phyloP scores from a whole-genome alignment of 2,329 filamentous ascomycete genomes.

The Coccinonectria pachysandricola region DNA sequence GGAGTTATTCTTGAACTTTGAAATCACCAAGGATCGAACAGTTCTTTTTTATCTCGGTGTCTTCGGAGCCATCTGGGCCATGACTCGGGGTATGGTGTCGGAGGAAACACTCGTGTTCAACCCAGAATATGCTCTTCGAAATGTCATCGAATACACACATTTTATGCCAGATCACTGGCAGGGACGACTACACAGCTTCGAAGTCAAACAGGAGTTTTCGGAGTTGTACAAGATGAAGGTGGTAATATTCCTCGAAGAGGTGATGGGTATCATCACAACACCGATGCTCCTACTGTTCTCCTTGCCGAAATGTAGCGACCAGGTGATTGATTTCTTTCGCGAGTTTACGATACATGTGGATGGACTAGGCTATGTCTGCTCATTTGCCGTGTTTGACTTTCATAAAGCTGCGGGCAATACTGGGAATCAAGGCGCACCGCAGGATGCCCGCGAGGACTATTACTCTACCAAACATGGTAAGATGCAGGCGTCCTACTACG shows the following conservation, averaged over 20 bases:
- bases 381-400: conserved; percentile 95
- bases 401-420: conserved; percentile 59
- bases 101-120: conserved; percentile 87
- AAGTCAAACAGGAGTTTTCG: conserved; percentile 85
- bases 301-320: conserved; percentile 78
- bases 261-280: conserved; percentile 84
- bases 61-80: conserved; percentile 72
- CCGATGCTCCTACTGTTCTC: conserved; percentile 82
- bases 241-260: conserved; percentile 83
- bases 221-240: conserved; percentile 86
- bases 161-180: conserved; percentile 88
- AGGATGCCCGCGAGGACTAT: conserved; percentile 81
- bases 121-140: conserved; percentile 77
- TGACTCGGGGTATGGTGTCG: conserved; percentile 72
- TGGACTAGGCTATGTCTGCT: conserved; percentile 90
- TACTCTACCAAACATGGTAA: conserved; percentile 94
- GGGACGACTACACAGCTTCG: conserved; percentile 80
- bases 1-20: conserved; percentile 83
- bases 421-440: conserved; percentile 27
- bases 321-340: conserved; percentile 93
- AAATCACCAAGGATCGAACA: conserved; percentile 79
- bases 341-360: conserved; percentile 97
- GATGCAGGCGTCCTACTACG: conserved; percentile 95
- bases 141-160: conserved; percentile 87
- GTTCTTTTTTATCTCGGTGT: conserved; percentile 84